Evolutionary conservation across 139 green algal species (phyloP).

Genomic region (Coelastrella sp.): DNA sequence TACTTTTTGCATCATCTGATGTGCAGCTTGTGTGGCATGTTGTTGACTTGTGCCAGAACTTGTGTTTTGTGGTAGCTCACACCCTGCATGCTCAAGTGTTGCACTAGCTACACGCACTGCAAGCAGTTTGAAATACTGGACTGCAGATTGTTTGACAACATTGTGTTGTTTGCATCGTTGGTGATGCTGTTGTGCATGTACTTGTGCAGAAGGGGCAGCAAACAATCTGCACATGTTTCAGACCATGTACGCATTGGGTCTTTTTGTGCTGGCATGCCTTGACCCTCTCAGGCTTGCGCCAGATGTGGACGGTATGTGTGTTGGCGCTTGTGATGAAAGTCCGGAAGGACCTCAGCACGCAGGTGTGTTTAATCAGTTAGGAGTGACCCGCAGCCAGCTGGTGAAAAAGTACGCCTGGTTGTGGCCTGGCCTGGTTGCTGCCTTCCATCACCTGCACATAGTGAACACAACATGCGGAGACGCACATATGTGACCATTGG

Average conservation of each 20-base stretch:
- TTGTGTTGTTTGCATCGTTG: not conserved
- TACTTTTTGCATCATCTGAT: constrained; percentile 3
- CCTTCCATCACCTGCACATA: too few species aligned
- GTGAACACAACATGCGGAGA: too few species aligned
- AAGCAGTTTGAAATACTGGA: not conserved
- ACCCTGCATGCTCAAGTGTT: not conserved
- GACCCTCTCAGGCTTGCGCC: too few species aligned
- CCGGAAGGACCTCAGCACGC: too few species aligned
- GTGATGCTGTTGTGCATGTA: not conserved
- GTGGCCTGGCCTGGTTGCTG: too few species aligned
- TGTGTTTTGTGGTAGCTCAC: not conserved
- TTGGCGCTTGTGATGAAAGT: too few species aligned
- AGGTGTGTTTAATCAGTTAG: too few species aligned
- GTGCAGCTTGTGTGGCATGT: not conserved
- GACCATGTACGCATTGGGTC: not conserved
- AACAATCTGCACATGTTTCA: not conserved
- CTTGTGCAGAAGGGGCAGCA: not conserved
- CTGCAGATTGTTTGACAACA: too few species aligned
- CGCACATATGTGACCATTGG: too few species aligned
- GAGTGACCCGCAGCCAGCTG: too few species aligned
- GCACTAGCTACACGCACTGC: not conserved
- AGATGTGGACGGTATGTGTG: too few species aligned
- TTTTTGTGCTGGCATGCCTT: not conserved
- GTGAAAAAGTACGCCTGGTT: too few species aligned
- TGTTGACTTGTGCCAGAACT: not conserved